Evolutionary conservation across 257 asterid genomes (phyloP), one percentile per base, ranked within the genome.

Genomic region (Solanum commersonii): DNA sequence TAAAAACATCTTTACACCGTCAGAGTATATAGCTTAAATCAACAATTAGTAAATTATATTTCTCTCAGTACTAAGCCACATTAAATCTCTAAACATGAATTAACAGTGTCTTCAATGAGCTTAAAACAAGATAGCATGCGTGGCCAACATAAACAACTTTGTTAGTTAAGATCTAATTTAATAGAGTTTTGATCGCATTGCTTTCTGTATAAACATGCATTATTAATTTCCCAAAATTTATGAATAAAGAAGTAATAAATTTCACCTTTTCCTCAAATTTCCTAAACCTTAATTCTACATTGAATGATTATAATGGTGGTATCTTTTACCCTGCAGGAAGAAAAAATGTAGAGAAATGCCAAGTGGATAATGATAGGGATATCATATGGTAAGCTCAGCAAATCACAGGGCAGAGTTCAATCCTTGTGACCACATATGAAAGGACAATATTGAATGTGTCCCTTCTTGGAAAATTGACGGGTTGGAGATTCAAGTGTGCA

Each of bases 11-110:
- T 18, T 31, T 15, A 71, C 3, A 31, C 13, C 0, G 38, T 5
- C 9, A 71, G 25, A 8, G 6, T 8, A 71, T 31, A 31, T 31
- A 31, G 16, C 23, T 31, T 71, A 33, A 68, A 71, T 72, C 25
- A 12, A 72, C 23, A 15, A 71, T 72, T 33, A 12, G 59, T 27
- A 56, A 38, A 40, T 38, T 11, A 77, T 93, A 93, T 93, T 84
- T 96, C 98, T 90, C 96, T 93, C 88, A 93, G 98, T 85, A 93
- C 95, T 83, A 97, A 87, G 18, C 95, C 98, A 35, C 63, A 89
- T 87, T 96, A 68, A 96, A 77, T 40, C 89, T 97, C 95, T 95
- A 94, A 15, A 90, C 11, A 37, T 37, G 83, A 74, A 49, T 13
- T 11, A 22, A 37, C 56, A 31, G 0, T 22, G 20, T 4, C 27